Percentiles rank a stretch among this genome's conserved stretches.
These are phyloP conservation scores for Picochlorum costavermella DNA, from an alignment of 139 green algal species.

Conservation along the genomic window DNA sequence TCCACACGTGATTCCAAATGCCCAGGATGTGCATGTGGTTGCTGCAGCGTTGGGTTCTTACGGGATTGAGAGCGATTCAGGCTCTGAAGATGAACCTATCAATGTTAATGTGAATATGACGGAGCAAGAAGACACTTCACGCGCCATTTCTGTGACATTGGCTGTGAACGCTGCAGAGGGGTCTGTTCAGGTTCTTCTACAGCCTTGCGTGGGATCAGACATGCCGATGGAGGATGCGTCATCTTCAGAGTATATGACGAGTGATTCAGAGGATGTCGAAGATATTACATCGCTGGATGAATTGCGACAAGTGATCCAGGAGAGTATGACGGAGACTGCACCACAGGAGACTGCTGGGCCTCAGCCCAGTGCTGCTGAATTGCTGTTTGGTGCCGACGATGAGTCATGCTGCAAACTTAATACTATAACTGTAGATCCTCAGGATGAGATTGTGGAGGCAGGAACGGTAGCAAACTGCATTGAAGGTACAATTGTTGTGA, in stretches of 20 bases:
- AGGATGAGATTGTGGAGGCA: slow-evolving; percentile 21
- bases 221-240: background rate
- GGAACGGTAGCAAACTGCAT: slow-evolving; percentile 27
- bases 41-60: slow-evolving; percentile 6
- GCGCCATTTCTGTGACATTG: too few relatives aligned
- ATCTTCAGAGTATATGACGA: background rate
- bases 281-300: slow-evolving; percentile 4
- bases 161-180: too few relatives aligned
- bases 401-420: background rate
- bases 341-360: slow-evolving; percentile 16
- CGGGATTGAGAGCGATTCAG: background rate
- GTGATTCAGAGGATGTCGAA: slow-evolving; percentile 5
- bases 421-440: slow-evolving; percentile 16
- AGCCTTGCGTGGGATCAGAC: too few relatives aligned
- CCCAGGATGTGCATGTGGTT: slow-evolving; percentile 26
- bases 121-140: background rate
- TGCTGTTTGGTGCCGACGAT: too few relatives aligned
- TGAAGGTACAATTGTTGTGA: slow-evolving; percentile 41
- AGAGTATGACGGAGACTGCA: too few relatives aligned
- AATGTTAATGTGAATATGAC: background rate
- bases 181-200: too few relatives aligned
- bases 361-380: slow-evolving; percentile 7
- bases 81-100: background rate
- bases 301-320: background rate
- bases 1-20: slow-evolving; percentile 8